A percentile compares a stretch with the other conserved stretches of the same genome.
These are phyloP conservation scores for Scutellaria baicalensis DNA, from an alignment of 257 asterid species.

Conservation along the genomic window DNA sequence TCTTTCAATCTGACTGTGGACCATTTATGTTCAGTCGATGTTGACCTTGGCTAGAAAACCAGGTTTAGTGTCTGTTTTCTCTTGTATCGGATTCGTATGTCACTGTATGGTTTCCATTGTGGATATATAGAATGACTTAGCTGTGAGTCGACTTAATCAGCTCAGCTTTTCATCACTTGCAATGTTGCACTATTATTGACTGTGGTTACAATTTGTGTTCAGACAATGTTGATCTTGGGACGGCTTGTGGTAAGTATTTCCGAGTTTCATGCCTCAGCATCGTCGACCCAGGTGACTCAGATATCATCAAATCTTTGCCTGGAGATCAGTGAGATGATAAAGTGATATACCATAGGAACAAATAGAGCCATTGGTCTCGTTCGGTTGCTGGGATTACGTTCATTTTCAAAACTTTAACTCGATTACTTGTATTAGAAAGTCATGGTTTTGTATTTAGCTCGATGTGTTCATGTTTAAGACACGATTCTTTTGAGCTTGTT, in stretches of 20 bases:
- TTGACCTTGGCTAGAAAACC: slow-evolving; percentile 56
- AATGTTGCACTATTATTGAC: not conserved
- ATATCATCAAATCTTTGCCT: slow-evolving; percentile 58
- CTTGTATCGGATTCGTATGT: not conserved
- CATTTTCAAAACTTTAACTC: not conserved
- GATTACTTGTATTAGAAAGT: not conserved
- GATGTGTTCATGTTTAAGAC: not conserved
- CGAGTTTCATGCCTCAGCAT: slow-evolving; percentile 81
- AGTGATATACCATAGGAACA: not conserved
- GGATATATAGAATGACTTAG: not conserved
- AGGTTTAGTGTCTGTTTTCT: not conserved
- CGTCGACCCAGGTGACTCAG: slow-evolving; percentile 76
- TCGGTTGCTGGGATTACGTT: slow-evolving; percentile 3
- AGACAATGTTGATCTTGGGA: slow-evolving; percentile 85
- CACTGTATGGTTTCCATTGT: not conserved
- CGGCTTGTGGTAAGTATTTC: slow-evolving; percentile 64
- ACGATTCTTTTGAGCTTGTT: not conserved
- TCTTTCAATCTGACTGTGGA: too few relatives aligned
- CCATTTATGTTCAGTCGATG: slow-evolving; percentile 37
- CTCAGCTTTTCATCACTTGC: not conserved
- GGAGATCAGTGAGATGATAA: slow-evolving; percentile 37
- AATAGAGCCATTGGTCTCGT: not conserved
- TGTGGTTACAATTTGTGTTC: not conserved
- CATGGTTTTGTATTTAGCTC: not conserved
- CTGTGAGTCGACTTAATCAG: not conserved